Percentiles rank a stretch among this genome's conserved stretches.
phyloP scores from a whole-genome alignment of 2,329 filamentous ascomycete genomes.

The Aureobasidium sp. region DNA sequence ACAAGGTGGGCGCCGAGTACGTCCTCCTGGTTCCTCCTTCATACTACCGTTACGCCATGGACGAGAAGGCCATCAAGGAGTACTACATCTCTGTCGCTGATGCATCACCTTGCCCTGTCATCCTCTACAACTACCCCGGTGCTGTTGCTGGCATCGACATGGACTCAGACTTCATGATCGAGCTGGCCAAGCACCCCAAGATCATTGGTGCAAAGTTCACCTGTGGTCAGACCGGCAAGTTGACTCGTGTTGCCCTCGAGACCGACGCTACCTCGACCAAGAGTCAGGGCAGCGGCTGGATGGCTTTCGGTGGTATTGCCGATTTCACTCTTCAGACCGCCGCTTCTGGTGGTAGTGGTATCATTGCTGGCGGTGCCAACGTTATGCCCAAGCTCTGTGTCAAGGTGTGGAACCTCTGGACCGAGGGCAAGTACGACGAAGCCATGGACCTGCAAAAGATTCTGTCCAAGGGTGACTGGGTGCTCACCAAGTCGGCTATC shows the following conservation, averaged over 20 bases:
- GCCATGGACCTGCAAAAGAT: slow-evolving; percentile 66
- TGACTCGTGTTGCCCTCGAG: slow-evolving; percentile 69
- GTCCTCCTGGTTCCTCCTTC: slow-evolving; percentile 70
- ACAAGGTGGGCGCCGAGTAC: slow-evolving; percentile 67
- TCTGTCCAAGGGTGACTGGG: slow-evolving; percentile 75
- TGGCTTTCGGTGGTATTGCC: slow-evolving; percentile 81
- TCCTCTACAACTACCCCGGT: slow-evolving; percentile 87
- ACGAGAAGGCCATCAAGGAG: slow-evolving; percentile 62
- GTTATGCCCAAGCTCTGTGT: slow-evolving; percentile 77
- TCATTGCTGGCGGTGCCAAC: slow-evolving; percentile 80
- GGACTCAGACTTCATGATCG: slow-evolving; percentile 79
- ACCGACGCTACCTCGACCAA: slow-evolving; percentile 61
- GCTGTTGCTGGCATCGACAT: slow-evolving; percentile 82
- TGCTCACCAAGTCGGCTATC: slow-evolving; percentile 71
- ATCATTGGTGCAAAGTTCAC: slow-evolving; percentile 88
- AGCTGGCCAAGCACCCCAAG: slow-evolving; percentile 62
- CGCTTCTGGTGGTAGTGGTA: slow-evolving; percentile 68
- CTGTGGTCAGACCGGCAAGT: slow-evolving; percentile 81
- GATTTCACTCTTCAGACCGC: slow-evolving; percentile 82
- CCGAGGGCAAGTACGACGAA: slow-evolving; percentile 64
- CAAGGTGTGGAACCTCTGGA: slow-evolving; percentile 68
- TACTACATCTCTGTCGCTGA: slow-evolving; percentile 72
- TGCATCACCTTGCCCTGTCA: slow-evolving; percentile 63
- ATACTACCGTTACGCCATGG: slow-evolving; percentile 72
- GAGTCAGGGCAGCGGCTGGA: slow-evolving; percentile 48